phyloP scores from a whole-genome alignment of 1,139 yeast species.

The Lodderomyces parapsilosis region DNA sequence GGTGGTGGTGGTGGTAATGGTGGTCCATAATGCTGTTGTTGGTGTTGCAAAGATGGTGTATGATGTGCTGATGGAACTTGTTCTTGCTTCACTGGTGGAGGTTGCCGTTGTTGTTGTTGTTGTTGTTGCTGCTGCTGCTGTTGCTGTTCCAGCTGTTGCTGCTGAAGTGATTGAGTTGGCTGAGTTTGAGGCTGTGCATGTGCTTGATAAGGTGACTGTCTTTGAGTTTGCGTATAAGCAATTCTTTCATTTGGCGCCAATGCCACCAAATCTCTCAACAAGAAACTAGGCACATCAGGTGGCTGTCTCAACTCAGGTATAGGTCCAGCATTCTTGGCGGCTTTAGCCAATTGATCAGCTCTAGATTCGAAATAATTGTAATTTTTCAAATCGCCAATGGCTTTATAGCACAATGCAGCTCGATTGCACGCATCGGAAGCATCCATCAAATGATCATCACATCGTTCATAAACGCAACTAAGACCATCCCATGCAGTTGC shows the following conservation, averaged over 20 bases:
- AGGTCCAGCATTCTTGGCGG: conserved; percentile 43
- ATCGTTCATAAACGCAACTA: conserved; percentile 61
- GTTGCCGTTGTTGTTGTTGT: conserved; percentile 11
- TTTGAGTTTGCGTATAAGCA: conserved; percentile 32
- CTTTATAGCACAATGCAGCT: conserved; percentile 49
- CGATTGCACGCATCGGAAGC: conserved; percentile 60
- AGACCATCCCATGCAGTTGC: conserved; percentile 69
- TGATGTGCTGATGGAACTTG: conserved; percentile 14
- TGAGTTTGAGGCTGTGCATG: conserved; percentile 11
- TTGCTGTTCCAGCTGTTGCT: too few relatives aligned
- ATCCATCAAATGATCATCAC: conserved; percentile 58
- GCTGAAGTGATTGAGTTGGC: too few relatives aligned
- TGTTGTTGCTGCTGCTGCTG: too few relatives aligned
- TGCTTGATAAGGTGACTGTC: conserved; percentile 11
- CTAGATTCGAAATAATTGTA: conserved; percentile 44
- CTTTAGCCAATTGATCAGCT: conserved; percentile 38
- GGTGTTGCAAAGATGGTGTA: conserved; percentile 11
- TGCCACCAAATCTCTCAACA: conserved; percentile 49
- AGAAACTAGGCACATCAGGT: conserved; percentile 47
- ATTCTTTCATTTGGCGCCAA: conserved; percentile 43
- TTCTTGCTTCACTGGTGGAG: conserved; percentile 12
- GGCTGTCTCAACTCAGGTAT: conserved; percentile 47
- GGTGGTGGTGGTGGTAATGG: conserved; percentile 10
- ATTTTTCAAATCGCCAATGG: conserved; percentile 45
- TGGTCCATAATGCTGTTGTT: conserved; percentile 14